Evolutionary conservation across 495 filamentous ascomycete genomes (phyloP), one percentile per base, ranked within the genome.

Genomic region (Coniosporium apollinis): DNA sequence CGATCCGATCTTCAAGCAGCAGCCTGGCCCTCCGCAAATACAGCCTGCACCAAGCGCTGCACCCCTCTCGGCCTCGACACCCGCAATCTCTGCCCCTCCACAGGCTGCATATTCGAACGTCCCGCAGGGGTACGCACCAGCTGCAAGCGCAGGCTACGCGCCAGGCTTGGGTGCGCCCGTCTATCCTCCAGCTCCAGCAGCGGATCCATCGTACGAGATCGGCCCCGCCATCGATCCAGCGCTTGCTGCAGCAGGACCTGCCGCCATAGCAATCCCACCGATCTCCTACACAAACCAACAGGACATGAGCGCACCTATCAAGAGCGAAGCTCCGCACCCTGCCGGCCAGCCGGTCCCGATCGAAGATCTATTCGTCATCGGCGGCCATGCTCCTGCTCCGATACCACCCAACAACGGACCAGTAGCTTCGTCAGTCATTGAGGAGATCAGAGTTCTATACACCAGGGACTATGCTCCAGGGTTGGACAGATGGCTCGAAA

Each of bases 1-100:
- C 72, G 89, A 97, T 54, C 89, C 89, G 24, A 91, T 96, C 42
- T 97, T 97, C 64, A 91, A 92, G 57, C 71, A 77, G 48, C 80
- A 85, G 48, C 75, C 79, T 32, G 73, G 74, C 14, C 79, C 82
- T 11, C 65, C 79, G 28, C 68, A 74, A 34, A 83, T 91, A 43
- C 82, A 87, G 54, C 79, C 82, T 41, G 78, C 76, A 43, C 71
- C 67, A 35, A 72, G 66, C 25, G 52, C 55, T 14, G 43, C 53
- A 26, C 47, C 55, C 19, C 38, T 50, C 30, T 44, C 41, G 29
- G 38, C 39, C 13, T 47, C 47, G 15, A 48, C 35, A 28, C 48
- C 56, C 28, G 40, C 43, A 19, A 50, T 46, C 19, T 39, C 52
- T 24, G 36, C 44, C 16, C 25, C 34, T n/a, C 35, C 42, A 7